Evolutionary conservation across 805 yeast genomes (phyloP).

Genomic region (Hanseniaspora valbyensis): DNA sequence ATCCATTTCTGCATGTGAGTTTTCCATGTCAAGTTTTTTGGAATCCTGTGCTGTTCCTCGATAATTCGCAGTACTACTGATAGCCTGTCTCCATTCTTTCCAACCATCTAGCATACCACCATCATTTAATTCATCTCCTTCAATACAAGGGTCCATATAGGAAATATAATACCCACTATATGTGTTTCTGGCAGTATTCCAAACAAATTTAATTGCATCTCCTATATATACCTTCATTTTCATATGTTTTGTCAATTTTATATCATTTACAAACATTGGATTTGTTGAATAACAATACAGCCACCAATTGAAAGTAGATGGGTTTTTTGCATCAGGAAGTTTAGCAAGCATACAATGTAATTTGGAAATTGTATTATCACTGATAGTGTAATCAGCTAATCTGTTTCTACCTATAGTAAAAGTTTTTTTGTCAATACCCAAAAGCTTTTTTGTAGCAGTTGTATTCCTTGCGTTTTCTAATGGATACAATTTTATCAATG

Average conservation of each 20-base stretch:
- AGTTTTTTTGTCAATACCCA: neutral
- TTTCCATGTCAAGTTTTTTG: neutral
- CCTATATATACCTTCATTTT: slow-evolving; percentile 53
- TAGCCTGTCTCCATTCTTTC: neutral
- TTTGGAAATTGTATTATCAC: slow-evolving; percentile 72
- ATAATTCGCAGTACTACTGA: neutral
- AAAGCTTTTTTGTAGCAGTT: neutral
- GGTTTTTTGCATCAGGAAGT: slow-evolving; percentile 42
- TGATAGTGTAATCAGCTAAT: slow-evolving; percentile 47
- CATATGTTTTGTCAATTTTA: slow-evolving; percentile 47
- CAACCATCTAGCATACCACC: neutral
- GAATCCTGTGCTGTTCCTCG: neutral
- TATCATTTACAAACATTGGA: slow-evolving; percentile 59
- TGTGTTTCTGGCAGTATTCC: slow-evolving; percentile 46
- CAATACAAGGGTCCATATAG: slow-evolving; percentile 42
- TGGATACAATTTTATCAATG: neutral
- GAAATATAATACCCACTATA: slow-evolving; percentile 43
- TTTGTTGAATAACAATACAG: slow-evolving; percentile 69
- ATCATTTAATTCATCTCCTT: slow-evolving; percentile 50
- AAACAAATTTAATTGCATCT: slow-evolving; percentile 55
- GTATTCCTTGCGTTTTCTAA: neutral
- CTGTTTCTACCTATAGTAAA: slow-evolving; percentile 66
- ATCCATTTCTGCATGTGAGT: too few species aligned
- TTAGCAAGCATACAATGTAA: slow-evolving; percentile 63
- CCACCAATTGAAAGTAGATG: slow-evolving; percentile 58